Conservation (phyloP, 2,329 filamentous ascomycete genomes). For the Aspergillus arachidicola region DNA sequence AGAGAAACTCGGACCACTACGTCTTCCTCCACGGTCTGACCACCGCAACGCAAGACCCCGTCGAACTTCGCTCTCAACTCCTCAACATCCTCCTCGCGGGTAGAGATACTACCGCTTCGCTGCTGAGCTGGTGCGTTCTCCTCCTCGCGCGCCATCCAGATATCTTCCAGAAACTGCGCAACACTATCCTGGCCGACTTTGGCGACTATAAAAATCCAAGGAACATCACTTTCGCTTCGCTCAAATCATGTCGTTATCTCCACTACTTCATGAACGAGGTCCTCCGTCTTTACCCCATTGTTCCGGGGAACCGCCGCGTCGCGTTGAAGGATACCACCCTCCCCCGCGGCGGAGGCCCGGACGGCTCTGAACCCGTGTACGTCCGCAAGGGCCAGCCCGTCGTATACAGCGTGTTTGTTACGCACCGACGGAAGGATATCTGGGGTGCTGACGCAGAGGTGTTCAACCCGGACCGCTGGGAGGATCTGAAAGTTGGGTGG, state of each 20-base stretch:
- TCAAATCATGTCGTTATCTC: slow-evolving; percentile 45
- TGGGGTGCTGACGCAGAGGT: slow-evolving; percentile 51
- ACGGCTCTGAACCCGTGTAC: slow-evolving; percentile 62
- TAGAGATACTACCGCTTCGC: slow-evolving; percentile 55
- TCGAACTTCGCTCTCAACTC: slow-evolving; percentile 52
- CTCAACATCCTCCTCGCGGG: slow-evolving; percentile 57
- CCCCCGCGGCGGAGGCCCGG: slow-evolving; percentile 61
- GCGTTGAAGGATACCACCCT: slow-evolving; percentile 47
- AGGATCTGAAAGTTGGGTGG: slow-evolving; percentile 65
- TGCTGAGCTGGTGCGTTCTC: slow-evolving; percentile 44
- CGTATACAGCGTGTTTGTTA: slow-evolving; percentile 67
- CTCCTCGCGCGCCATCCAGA: slow-evolving; percentile 24
- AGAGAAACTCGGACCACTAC: slow-evolving; percentile 41
- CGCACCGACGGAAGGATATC: slow-evolving; percentile 68
- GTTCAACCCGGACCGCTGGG: slow-evolving; percentile 71
- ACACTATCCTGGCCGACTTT: slow-evolving; percentile 20
- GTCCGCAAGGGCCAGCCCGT: slow-evolving; percentile 68
- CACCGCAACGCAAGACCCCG: slow-evolving; percentile 49
- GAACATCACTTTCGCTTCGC: slow-evolving; percentile 43
- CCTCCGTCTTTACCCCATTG: slow-evolving; percentile 50
- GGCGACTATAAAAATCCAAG: slow-evolving; percentile 18
- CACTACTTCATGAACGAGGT: slow-evolving; percentile 42
- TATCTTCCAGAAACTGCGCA: slow-evolving; percentile 21
- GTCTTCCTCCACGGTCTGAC: slow-evolving; percentile 55
- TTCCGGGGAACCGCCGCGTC: slow-evolving; percentile 49